phyloP scores from a whole-genome alignment of 805 yeast species.

The Priceomyces fermenticarens region DNA sequence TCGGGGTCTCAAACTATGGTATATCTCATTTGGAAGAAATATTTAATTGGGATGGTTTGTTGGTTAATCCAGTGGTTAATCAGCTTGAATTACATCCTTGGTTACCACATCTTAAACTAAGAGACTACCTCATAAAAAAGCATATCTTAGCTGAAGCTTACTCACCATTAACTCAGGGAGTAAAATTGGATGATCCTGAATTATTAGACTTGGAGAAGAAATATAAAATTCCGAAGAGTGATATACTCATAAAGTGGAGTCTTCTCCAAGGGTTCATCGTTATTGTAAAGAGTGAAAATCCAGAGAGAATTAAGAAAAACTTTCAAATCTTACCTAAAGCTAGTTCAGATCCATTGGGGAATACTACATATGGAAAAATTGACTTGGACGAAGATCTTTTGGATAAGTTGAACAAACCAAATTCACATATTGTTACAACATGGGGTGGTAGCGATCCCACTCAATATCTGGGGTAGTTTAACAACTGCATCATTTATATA shows the following conservation, averaged over 20 bases:
- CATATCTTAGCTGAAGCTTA: constrained; percentile 69
- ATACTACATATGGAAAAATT: constrained; percentile 32
- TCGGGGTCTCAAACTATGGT: constrained; percentile 81
- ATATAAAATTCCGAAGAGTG: constrained; percentile 52
- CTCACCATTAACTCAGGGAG: constrained; percentile 73
- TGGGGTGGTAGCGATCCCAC: constrained; percentile 37
- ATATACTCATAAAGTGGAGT: constrained; percentile 71
- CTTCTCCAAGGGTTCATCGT: constrained; percentile 69
- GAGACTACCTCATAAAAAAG: constrained; percentile 54
- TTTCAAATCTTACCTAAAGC: constrained; percentile 46
- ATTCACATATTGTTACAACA: constrained; percentile 29
- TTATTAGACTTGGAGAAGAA: constrained; percentile 48
- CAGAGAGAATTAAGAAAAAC: constrained; percentile 52
- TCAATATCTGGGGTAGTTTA: constrained; percentile 6
- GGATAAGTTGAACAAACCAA: constrained; percentile 32
- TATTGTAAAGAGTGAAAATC: constrained; percentile 61
- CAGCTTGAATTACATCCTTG: constrained; percentile 86
- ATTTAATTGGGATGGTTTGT: constrained; percentile 50
- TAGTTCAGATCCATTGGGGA: constrained; percentile 22
- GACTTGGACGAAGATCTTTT: constrained; percentile 38
- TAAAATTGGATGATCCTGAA: constrained; percentile 52
- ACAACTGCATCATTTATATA: no score
- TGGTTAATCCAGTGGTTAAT: constrained; percentile 58
- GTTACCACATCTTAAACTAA: constrained; percentile 65
- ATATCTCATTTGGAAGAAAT: constrained; percentile 57